Conservation (phyloP, 345 rosid species). For the Moringa oleifera region DNA sequence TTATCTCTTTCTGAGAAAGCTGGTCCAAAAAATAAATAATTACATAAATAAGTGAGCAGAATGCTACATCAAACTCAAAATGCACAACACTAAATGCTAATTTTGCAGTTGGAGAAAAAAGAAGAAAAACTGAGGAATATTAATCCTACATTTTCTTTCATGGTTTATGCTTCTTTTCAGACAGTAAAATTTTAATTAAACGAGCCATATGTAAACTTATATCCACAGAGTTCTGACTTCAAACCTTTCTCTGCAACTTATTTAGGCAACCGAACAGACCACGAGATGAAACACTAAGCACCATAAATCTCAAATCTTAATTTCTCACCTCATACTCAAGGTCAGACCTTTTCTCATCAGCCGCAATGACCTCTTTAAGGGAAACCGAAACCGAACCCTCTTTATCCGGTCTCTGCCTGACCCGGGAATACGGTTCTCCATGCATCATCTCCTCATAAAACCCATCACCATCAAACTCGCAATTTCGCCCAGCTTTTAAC, state of each 20-base stretch:
- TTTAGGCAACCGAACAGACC: neutral
- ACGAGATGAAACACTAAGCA: neutral
- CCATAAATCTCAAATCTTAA: neutral
- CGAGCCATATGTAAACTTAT: too few species aligned
- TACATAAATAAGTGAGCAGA: neutral
- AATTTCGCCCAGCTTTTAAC: slow-evolving; percentile 18
- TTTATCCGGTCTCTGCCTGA: slow-evolving; percentile 21
- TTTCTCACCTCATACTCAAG: slow-evolving; percentile 49
- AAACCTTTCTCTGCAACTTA: too few species aligned
- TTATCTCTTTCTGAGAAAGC: slow-evolving; percentile 55
- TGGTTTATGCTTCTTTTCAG: too few species aligned
- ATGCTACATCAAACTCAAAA: neutral
- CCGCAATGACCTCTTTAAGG: slow-evolving; percentile 32
- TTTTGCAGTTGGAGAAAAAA: too few species aligned
- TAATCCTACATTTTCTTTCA: too few species aligned
- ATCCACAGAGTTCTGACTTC: too few species aligned
- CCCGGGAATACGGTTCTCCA: slow-evolving; percentile 15
- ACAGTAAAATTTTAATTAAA: too few species aligned
- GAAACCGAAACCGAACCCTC: slow-evolving; percentile 27
- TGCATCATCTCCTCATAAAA: slow-evolving; percentile 10
- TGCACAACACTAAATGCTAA: neutral
- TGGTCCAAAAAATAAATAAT: slow-evolving; percentile 16
- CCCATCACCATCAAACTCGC: slow-evolving; percentile 14
- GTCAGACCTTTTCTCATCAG: slow-evolving; percentile 65
- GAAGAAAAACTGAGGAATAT: neutral